Evolutionary conservation across 805 yeast genomes (phyloP), one percentile per base, ranked within the genome.

Genomic region (Cyberlindnera mississippiensis): DNA sequence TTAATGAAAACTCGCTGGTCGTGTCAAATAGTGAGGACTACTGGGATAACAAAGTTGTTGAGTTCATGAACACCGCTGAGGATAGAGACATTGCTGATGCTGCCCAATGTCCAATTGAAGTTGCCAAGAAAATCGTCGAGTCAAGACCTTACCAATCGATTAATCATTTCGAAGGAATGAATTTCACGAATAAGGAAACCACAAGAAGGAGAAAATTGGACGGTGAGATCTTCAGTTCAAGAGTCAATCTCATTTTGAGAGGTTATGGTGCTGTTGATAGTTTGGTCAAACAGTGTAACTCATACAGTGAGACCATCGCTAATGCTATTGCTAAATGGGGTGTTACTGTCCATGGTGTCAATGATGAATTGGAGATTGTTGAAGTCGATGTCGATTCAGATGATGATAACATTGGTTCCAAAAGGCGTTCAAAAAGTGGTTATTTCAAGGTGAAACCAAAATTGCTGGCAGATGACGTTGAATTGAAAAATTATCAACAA

Each of bases 211-310:
- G 48, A 12, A 78, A 76, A 59, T 70, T 82, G 5, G 76, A 78
- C 35, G 96, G 96, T 10, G 83, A 83, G 52, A 76, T 78, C 56
- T 72, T 87, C 37, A 75, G 88, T 17, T 91, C 83, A 50, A 82
- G 76, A 30, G 75, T 90, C 4, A 75, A 76, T 35, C 67, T 73
- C 48, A 82, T 88, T 13, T 69, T 93, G 48, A 78, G 80, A 54
- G 98, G 98, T 5, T 93, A 93, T 60, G 82, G 81, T 47, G 98
- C 99, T 0, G 96, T 93, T 33, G 98, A 91, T 53, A 83, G 95
- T n/a, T 69, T 93, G 50, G 87, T 93, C 47, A 79, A 79, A 45
- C 76, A 80, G 51, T 93, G 99, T 67, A 79, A 89, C 9, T 75
- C 76, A 14, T 82, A 85, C 50, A 96, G 97, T 42, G 68, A 72